phyloP scores from a whole-genome alignment of 1,139 yeast genomes.

The Pichiaceae sp. region DNA sequence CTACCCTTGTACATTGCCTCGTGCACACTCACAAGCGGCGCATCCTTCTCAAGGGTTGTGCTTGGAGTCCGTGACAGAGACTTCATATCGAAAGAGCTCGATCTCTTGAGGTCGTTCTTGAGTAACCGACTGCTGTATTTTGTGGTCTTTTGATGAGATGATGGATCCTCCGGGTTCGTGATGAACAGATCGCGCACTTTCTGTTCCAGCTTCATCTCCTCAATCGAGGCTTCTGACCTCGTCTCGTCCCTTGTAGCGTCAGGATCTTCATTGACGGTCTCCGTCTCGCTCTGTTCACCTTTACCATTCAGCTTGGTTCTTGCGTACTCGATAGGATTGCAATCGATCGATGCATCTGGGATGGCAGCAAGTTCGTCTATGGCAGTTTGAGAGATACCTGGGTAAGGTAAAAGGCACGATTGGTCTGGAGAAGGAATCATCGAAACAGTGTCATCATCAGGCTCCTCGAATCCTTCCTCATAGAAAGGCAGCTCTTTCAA shows the following conservation, averaged over 20 bases:
- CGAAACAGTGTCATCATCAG: slow-evolving; percentile 13
- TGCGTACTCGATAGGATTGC: slow-evolving; percentile 70
- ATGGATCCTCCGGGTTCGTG: slow-evolving; percentile 3
- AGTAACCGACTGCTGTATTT: slow-evolving; percentile 3
- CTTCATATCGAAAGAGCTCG: slow-evolving; percentile 20
- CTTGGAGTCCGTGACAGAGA: slow-evolving; percentile 21
- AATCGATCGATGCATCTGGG: slow-evolving; percentile 65
- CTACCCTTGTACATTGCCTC: slow-evolving; percentile 29
- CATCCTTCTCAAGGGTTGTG: slow-evolving; percentile 6
- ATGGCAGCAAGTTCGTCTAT: slow-evolving; percentile 69
- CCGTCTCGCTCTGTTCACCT: not conserved
- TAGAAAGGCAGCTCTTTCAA: slow-evolving; percentile 13
- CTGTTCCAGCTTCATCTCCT: slow-evolving; percentile 21
- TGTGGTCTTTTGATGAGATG: not conserved
- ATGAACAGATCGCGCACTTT: slow-evolving; percentile 24
- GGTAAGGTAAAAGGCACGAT: slow-evolving; percentile 32
- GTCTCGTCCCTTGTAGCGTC: not conserved
- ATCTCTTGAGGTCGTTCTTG: slow-evolving; percentile 3
- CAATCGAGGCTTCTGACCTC: slow-evolving; percentile 8
- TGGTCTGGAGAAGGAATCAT: slow-evolving; percentile 20
- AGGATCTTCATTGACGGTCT: not conserved
- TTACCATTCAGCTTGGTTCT: slow-evolving; percentile 67
- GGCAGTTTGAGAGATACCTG: slow-evolving; percentile 56
- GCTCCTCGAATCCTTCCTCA: slow-evolving; percentile 1
- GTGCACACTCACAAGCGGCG: slow-evolving; percentile 22